phyloP scores from a whole-genome alignment of 441 rosid genomes.

The Erodium moschatum region DNA sequence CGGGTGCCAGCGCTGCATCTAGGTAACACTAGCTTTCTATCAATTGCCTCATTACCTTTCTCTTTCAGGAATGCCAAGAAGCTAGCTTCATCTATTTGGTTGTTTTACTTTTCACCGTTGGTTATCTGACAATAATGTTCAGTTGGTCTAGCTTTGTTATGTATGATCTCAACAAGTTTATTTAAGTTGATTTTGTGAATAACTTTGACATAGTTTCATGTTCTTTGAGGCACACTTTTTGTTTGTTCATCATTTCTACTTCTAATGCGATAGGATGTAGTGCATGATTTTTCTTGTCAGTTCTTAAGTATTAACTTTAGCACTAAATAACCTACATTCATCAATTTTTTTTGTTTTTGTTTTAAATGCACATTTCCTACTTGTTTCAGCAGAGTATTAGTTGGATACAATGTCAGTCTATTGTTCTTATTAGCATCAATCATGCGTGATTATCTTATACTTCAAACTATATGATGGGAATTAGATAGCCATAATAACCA shows the following conservation, averaged over 20 bases:
- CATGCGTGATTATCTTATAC: not conserved
- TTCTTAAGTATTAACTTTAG: not conserved
- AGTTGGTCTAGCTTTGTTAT: not conserved
- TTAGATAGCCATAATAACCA: not conserved
- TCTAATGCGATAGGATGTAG: not conserved
- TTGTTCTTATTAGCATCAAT: not conserved
- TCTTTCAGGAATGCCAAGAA: not conserved
- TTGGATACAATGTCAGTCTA: not conserved
- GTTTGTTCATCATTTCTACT: not conserved
- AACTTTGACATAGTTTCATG: not conserved
- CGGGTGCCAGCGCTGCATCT: constrained; percentile 31
- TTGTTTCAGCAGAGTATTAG: not conserved
- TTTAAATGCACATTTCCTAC: not conserved
- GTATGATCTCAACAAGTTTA: not conserved
- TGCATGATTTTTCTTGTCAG: not conserved
- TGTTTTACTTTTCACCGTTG: not conserved
- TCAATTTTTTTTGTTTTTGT: not conserved
- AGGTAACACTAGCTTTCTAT: constrained; percentile 28
- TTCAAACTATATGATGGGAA: no score
- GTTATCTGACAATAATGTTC: not conserved
- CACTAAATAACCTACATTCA: not conserved
- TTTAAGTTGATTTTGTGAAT: not conserved
- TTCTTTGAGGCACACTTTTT: not conserved
- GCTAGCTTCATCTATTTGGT: not conserved
- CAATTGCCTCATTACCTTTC: not conserved